Conservation (phyloP, 352 stramenopile species). For the Albugo laibachii region DNA sequence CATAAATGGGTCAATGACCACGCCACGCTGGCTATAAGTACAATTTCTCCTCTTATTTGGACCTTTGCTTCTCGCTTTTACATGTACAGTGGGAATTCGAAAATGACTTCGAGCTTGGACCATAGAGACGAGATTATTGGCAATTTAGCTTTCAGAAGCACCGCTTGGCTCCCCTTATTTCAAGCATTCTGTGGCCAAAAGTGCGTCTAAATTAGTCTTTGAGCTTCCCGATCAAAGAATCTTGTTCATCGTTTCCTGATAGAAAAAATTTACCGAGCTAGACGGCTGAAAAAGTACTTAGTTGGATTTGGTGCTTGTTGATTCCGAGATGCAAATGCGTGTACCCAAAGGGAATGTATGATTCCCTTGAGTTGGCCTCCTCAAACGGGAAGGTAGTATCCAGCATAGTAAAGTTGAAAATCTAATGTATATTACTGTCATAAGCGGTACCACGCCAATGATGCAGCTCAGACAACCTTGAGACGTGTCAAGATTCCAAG, state of each 20-base stretch:
- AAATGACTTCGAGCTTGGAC: conserved; percentile 8
- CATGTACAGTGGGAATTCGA: conserved; percentile 51
- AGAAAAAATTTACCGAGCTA: conserved; percentile 27
- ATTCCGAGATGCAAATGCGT: conserved; percentile 49
- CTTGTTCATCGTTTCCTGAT: conserved; percentile 13
- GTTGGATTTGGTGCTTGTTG: conserved; percentile 24
- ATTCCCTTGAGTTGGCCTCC: conserved; percentile 25
- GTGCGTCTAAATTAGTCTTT: conserved; percentile 59
- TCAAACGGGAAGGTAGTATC: conserved; percentile 23
- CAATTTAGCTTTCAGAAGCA: conserved; percentile 33
- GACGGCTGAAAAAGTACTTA: conserved; percentile 54
- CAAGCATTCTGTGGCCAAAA: conserved; percentile 30
- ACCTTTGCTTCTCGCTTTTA: conserved; percentile 2
- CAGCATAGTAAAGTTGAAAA: conserved; percentile 21
- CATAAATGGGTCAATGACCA: conserved; percentile 90
- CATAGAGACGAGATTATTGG: conserved; percentile 1
- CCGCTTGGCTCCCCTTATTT: conserved; percentile 44
- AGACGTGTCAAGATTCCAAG: conserved; percentile 19
- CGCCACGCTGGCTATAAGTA: conserved; percentile 54
- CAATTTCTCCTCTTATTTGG: not conserved
- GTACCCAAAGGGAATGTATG: conserved; percentile 40
- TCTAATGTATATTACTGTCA: conserved; percentile 47
- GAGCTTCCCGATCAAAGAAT: conserved; percentile 34
- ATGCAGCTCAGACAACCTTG: conserved; percentile 56
- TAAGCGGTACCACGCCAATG: conserved; percentile 66